Evolutionary conservation across 1,139 yeast genomes (phyloP).

Genomic region (Spathaspora sp.): DNA sequence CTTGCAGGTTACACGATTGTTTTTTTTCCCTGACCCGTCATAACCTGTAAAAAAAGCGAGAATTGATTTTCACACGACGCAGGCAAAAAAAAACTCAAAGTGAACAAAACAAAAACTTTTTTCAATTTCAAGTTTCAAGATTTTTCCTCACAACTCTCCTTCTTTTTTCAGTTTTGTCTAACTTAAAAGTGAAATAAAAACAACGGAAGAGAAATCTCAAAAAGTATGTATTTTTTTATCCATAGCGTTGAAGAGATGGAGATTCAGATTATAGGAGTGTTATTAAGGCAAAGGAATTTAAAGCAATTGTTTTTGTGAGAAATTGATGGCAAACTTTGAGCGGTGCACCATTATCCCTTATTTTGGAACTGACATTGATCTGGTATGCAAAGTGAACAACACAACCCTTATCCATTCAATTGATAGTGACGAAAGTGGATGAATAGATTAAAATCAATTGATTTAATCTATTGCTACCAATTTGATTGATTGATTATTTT

Average conservation of each 20-base stretch:
- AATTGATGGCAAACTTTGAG: constrained; percentile 1
- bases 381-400: neutral
- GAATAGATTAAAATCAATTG: neutral
- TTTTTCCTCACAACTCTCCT: constrained; percentile 1
- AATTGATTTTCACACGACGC: constrained; percentile 1
- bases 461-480: neutral
- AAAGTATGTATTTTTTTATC: neutral
- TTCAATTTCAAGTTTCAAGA: neutral
- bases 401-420: neutral
- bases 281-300: neutral
- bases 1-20: neutral
- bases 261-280: neutral
- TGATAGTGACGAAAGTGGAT: neutral
- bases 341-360: neutral
- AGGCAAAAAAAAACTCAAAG: neutral
- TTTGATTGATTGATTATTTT: neutral
- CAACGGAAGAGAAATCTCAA: constrained; percentile 1
- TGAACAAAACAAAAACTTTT: constrained; percentile 1
- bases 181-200: constrained; percentile 1
- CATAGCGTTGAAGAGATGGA: neutral
- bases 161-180: constrained; percentile 1
- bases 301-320: neutral
- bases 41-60: neutral
- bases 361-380: neutral
- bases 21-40: neutral